Base-by-base conservation (phyloP, 805 yeast species). In the Wickerhamiella australiensis region DNA sequence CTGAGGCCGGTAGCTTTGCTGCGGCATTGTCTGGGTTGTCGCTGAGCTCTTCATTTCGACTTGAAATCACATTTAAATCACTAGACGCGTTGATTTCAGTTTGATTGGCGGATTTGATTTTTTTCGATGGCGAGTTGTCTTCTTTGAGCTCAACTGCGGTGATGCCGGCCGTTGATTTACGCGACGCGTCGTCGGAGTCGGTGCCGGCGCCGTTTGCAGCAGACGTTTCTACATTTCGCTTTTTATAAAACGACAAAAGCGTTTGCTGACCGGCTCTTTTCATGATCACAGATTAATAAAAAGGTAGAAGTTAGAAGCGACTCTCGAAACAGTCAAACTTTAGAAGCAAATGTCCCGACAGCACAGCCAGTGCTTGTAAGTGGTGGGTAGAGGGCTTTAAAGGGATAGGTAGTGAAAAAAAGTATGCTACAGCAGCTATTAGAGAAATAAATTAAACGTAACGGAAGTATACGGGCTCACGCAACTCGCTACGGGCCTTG, bases 181-280 rank as follows among this genome's bases (percentile, higher is more conserved):
- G 38, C 38, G 38, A 33, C 38, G 38, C 38, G 38, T 33, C 38
- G 21, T 15, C 38, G 4, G 18, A 15, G 9, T 17, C 38, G 38
- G 6, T 11, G 5, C 11, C 5, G 20, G 20, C n/a, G 20, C 38
- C 4, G 38, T 33, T 33, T 33, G 38, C 18, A 33, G 20, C 22
- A n/a, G 15, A 3, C 6, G 42, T 12, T 21, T 21, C 5, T 12
- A 20, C 42, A 52, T n/a, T 70, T 46, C 74, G 74, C 68, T 49
- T 57, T 41, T 12, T 55, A 47, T 47, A 46, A 26, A 53, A 51
- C 21, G 46, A 18, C 2, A 50, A 36, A 12, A 52, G 41, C 12
- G 52, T 48, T 9, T 35, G 29, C 12, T 45, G 41, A 2, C 45
- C 45, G 3, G 48, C 23, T 18, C 54, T 43, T 17, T 52, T 52